Evolutionary conservation across 495 filamentous ascomycete genomes (phyloP), one percentile per base, ranked within the genome.

Genomic region (Sordaria brevicollis): DNA sequence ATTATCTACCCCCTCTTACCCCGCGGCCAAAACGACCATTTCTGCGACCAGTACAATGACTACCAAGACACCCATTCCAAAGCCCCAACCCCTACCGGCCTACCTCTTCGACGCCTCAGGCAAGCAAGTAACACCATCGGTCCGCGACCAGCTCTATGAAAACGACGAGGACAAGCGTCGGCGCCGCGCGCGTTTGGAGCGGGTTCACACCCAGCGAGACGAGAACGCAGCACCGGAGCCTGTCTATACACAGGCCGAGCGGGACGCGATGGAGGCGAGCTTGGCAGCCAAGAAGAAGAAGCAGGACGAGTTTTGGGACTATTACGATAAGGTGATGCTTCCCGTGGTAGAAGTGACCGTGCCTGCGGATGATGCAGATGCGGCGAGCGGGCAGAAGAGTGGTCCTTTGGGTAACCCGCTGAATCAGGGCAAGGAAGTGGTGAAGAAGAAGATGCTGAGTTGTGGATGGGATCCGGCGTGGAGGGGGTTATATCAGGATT

Each of bases 81-180:
- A 78, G 29, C 43, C 69, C 19, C 70, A 73, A 33, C 67, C 68
- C 21, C 70, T 83, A 21, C 83, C 83, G 9, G 17, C 65, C 8
- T 84, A 83, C 65, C 76, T 85, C 1, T 81, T 83, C 67, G 76
- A 82, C 69, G 66, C 70, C 29, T 69, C 76, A 9, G 80, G 78
- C 38, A 78, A 76, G 15, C 83, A 84, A 66, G 79, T 85, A 21
- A 84, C 82, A 3, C 83, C 83, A 0, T 81, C 79, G 2, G 70
- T 84, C 9, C 39, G 43, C 7, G 73, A 72, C 17, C 81, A 81
- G 70, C 66, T 76, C 65, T 35, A 79, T 31, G 82, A 85, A 73
- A 78, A 73, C 35, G 77, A 80, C 4, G 74, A 79, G 5, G 80
- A 83, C 3, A 74, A 73, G 29, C 78, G 74, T 69, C 70, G 74